Evolutionary conservation across 2,329 filamentous ascomycete species (phyloP).

Genomic region (Calonectria honghensis): DNA sequence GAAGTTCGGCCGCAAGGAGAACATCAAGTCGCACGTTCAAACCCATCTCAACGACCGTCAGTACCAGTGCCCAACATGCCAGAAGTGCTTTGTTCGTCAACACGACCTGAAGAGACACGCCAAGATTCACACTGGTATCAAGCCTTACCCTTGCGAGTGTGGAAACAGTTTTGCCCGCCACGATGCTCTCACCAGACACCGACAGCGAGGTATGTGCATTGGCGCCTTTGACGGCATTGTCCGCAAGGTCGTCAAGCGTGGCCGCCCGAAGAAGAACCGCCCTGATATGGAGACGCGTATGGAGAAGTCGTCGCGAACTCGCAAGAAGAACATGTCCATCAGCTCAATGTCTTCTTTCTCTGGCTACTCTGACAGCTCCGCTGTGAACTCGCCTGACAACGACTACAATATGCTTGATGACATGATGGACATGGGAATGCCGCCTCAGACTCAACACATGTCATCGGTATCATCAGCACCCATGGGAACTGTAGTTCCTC

Average conservation of each 20-base stretch:
- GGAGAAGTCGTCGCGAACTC: slow-evolving; percentile 73
- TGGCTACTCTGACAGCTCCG: slow-evolving; percentile 74
- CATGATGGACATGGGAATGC: slow-evolving; percentile 66
- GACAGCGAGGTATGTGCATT: slow-evolving; percentile 96
- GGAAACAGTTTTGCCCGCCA: slow-evolving; percentile 96
- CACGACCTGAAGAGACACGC: slow-evolving; percentile 98
- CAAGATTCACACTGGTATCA: slow-evolving; percentile 97
- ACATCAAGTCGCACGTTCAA: slow-evolving; percentile 98
- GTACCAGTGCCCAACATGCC: slow-evolving; percentile 93
- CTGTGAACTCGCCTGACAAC: slow-evolving; percentile 71
- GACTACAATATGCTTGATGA: slow-evolving; percentile 69
- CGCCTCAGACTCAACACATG: slow-evolving; percentile 53
- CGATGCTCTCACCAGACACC: slow-evolving; percentile 94
- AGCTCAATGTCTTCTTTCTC: slow-evolving; percentile 73
- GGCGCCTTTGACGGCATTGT: slow-evolving; percentile 90
- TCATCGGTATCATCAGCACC: slow-evolving; percentile 68
- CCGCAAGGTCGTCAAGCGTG: slow-evolving; percentile 77
- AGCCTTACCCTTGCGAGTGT: slow-evolving; percentile 95
- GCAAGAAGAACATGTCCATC: slow-evolving; percentile 73
- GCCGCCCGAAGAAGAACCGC: slow-evolving; percentile 77
- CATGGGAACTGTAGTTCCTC: slow-evolving; percentile 60
- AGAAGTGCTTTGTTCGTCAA: slow-evolving; percentile 96
- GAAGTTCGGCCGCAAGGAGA: slow-evolving; percentile 96
- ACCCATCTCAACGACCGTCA: slow-evolving; percentile 98
- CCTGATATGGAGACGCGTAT: slow-evolving; percentile 74